Evolutionary conservation across 148 eudicot genomes (phyloP).

Genomic region (Rhododendron henanense): DNA sequence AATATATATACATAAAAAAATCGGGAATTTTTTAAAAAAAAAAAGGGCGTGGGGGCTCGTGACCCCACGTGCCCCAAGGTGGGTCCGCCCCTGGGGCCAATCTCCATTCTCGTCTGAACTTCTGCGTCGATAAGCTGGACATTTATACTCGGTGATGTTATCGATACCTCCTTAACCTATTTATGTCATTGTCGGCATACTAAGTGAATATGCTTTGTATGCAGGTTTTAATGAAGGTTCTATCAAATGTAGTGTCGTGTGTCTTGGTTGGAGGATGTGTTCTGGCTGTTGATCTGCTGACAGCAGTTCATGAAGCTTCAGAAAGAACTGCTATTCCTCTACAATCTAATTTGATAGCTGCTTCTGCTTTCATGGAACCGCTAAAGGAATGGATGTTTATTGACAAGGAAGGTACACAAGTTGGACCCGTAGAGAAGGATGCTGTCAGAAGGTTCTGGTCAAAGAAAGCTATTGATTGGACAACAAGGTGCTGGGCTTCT

Average conservation of each 20-base stretch:
- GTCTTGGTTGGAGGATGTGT: constrained; percentile 99
- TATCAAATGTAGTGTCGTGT: constrained; percentile 88
- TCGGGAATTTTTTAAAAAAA: no score
- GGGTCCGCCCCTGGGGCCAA: background rate
- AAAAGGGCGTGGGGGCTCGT: no score
- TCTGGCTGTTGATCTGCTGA: constrained; percentile 85
- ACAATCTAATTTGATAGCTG: constrained; percentile 96
- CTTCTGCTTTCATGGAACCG: constrained; percentile 98
- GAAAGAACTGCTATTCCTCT: constrained; percentile 96
- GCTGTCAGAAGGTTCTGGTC: constrained; percentile 95
- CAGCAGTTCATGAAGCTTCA: constrained; percentile 91
- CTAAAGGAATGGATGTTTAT: constrained; percentile 90
- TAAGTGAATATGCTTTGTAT: constrained; percentile 9
- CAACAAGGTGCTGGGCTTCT: constrained; percentile 80
- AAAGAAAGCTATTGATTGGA: constrained; percentile 80
- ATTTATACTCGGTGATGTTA: background rate
- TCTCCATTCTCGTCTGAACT: background rate
- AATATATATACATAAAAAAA: no score
- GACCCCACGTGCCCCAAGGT: no score
- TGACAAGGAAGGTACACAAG: constrained; percentile 75
- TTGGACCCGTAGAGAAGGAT: constrained; percentile 97
- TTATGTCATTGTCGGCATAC: background rate
- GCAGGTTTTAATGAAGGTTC: constrained; percentile 90
- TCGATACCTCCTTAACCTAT: background rate
- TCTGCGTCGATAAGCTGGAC: background rate